These are phyloP conservation scores for Tylopilus orsonianus DNA, from an alignment of 1,284 basidiomycete genomes.

Conservation along the genomic window DNA sequence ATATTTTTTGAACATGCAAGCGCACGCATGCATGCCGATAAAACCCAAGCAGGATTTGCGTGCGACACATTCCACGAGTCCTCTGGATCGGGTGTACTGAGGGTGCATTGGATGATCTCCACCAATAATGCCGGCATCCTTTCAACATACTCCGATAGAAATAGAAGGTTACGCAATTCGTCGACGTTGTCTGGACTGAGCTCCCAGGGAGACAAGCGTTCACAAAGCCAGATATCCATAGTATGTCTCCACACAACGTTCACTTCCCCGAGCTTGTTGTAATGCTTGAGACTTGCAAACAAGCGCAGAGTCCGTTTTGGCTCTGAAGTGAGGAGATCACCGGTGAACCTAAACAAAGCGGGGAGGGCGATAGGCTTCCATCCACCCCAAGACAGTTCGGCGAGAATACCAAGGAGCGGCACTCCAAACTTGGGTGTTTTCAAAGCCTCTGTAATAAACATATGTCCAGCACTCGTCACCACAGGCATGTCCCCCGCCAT, in stretches of 20 bases:
- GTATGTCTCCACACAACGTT: conserved; percentile 58
- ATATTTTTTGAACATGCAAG: conserved; percentile 40
- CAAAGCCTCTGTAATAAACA: conserved; percentile 53
- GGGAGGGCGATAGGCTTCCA: conserved; percentile 69
- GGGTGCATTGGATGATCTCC: conserved; percentile 45
- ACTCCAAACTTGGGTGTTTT: conserved; percentile 44
- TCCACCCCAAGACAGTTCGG: conserved; percentile 67
- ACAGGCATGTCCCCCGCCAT: conserved; percentile 62
- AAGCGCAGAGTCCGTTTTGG: conserved; percentile 46
- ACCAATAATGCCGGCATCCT: conserved; percentile 47
- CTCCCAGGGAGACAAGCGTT: conserved; percentile 30
- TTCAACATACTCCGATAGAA: conserved; percentile 50
- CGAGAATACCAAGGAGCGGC: conserved; percentile 55
- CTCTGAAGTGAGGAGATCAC: conserved; percentile 43
- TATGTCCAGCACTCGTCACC: conserved; percentile 61
- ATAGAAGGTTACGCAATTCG: conserved; percentile 50
- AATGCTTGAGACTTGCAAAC: conserved; percentile 47
- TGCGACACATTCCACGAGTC: conserved; percentile 36
- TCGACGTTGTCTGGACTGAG: conserved; percentile 34
- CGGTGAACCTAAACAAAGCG: conserved; percentile 50
- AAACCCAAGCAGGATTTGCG: conserved; percentile 51
- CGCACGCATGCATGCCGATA: conserved; percentile 49
- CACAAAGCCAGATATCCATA: conserved; percentile 46
- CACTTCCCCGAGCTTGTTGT: conserved; percentile 50
- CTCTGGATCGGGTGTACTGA: conserved; percentile 38